Evolutionary conservation across 148 eudicot genomes (phyloP), one percentile per base, ranked within the genome.

Genomic region (Beta vulgaris): DNA sequence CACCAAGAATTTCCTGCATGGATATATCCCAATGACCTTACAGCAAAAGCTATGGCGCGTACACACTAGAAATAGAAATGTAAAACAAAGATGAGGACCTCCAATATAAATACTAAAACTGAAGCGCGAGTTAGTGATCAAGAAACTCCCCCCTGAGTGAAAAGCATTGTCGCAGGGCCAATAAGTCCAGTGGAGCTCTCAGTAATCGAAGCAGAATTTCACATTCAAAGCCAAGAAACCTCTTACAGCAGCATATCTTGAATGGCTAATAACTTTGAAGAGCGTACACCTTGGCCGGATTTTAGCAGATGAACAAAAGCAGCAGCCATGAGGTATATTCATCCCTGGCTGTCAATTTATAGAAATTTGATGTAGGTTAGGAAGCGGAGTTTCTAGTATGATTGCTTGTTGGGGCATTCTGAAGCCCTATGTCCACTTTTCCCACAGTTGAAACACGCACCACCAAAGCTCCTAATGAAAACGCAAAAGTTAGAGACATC

Each of bases 391-490:
- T 12, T 78, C 86, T 87, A 89, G 78, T 79, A 88, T 21, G 73
- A 83, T 74, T 70, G 80, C 80, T 92, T 83, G 82, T 21, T 84
- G 73, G 98, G 96, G 86, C 98, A 95, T 12, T 95, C 96, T 7
- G 96, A 82, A 64, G 99, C 98, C 86, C 88, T 85, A 79, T 95
- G 99, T 66, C 99, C 99, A 64, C 89, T 75, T 75, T 75, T 85
- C 14, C 99, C 99, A 54, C 99, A 95, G 77, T 82, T 86, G 88
- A 95, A 95, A 72, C 99, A 95, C n/a, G 99, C 92, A 59, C 99
- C 99, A 7, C 91, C 92, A 66, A 90, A 95, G 77, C 82, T 79
- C 74, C 82, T 79, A 73, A 89, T 48, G 36, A 53, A 15, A 28
- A 32, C 23, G 64, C 25, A 43, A n/a, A 35, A 37, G n/a, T n/a